A percentile compares a stretch with the other conserved stretches of the same genome.
These are phyloP conservation scores for Aaosphaeria pasadenensis DNA, from an alignment of 2,329 filamentous ascomycete genomes.

Conservation along the genomic window DNA sequence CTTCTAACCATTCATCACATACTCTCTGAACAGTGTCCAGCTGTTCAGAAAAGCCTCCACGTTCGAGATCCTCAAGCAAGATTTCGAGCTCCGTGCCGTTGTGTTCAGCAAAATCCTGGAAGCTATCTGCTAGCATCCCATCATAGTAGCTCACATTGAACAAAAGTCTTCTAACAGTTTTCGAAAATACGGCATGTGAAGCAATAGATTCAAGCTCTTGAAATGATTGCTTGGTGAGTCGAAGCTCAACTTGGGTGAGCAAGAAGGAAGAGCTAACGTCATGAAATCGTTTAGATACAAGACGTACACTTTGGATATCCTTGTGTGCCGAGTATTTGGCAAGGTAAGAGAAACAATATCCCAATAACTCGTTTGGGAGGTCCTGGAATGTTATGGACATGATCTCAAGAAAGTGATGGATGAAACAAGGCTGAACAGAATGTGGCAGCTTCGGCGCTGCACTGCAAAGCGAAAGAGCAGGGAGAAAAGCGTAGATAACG, in stretches of 20 bases:
- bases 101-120: background rate
- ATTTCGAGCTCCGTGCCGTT: background rate
- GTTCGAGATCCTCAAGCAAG: background rate
- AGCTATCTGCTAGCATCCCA: background rate
- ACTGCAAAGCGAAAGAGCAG: too few species aligned
- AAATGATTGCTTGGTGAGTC: conserved; percentile 1
- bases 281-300: conserved; percentile 2
- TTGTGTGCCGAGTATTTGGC: background rate
- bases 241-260: background rate
- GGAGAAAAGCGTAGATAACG: too few species aligned
- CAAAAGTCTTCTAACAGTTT: background rate
- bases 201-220: conserved; percentile 1
- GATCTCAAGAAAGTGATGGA: background rate
- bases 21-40: background rate
- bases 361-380: conserved; percentile 3
- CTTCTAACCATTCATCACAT: background rate
- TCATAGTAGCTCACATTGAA: conserved; percentile 3
- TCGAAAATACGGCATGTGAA: conserved; percentile 1
- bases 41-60: background rate
- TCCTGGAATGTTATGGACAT: background rate
- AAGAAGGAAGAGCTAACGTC: conserved; percentile 1
- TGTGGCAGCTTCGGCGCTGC: too few species aligned
- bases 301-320: conserved; percentile 2
- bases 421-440: too few species aligned
- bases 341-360: conserved; percentile 2